phyloP scores from a whole-genome alignment of 768 basidiomycete genomes.

The Tubosaeta sp. region DNA sequence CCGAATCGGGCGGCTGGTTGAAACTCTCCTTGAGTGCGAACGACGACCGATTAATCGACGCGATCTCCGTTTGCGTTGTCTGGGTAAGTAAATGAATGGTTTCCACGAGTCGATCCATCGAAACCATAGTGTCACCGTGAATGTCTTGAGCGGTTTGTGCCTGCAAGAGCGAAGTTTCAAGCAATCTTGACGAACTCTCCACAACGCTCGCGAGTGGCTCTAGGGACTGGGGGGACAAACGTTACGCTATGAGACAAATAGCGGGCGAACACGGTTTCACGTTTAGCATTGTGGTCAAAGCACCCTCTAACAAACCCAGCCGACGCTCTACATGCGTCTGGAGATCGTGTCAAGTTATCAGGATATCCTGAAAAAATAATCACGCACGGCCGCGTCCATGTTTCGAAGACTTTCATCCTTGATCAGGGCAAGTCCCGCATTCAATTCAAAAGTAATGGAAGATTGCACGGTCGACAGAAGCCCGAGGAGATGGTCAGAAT shows the following conservation, averaged over 20 bases:
- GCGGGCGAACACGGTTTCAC: constrained; percentile 21
- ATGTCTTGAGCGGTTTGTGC: constrained; percentile 30
- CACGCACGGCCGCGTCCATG: constrained; percentile 22
- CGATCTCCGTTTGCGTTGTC: constrained; percentile 40
- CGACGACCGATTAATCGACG: constrained; percentile 45
- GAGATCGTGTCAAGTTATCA: constrained; percentile 6
- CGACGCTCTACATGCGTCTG: constrained; percentile 30
- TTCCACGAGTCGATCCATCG: constrained; percentile 34
- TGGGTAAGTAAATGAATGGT: constrained; percentile 36
- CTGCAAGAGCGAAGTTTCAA: constrained; percentile 30
- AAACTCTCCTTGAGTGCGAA: constrained; percentile 27
- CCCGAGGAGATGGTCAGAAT: constrained; percentile 26
- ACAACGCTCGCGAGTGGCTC: constrained; percentile 14
- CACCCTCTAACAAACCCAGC: constrained; percentile 23
- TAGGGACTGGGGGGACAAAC: constrained; percentile 13
- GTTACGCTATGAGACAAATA: constrained; percentile 12
- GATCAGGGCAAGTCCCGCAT: constrained; percentile 22
- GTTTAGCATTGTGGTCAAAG: constrained; percentile 28
- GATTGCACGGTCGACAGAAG: constrained; percentile 21
- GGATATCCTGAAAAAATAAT: neutral
- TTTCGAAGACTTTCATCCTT: constrained; percentile 28
- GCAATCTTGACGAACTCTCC: constrained; percentile 22
- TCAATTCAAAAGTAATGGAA: constrained; percentile 23
- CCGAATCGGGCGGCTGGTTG: constrained; percentile 9
- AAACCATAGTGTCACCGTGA: constrained; percentile 35